Percentiles rank a stretch among this genome's conserved stretches.
Evolutionary conservation across 768 basidiomycete species (phyloP).

Genomic region (Serendipita indica): DNA sequence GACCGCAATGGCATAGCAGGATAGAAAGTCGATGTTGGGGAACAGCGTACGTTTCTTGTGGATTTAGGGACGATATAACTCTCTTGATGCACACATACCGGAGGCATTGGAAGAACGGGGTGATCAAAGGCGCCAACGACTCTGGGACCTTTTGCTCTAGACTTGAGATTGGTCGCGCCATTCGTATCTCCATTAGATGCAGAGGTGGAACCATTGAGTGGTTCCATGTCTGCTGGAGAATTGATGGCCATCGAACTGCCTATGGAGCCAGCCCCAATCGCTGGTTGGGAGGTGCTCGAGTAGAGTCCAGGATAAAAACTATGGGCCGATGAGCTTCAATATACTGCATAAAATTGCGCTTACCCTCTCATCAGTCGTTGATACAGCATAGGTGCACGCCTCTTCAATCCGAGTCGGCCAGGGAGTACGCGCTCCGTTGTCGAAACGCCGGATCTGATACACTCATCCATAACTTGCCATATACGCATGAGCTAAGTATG

Average conservation of each 20-base stretch:
- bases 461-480: conserved; percentile 87
- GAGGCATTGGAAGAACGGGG: conserved; percentile 64
- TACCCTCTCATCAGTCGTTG: conserved; percentile 81
- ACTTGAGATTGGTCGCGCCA: background rate
- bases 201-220: background rate
- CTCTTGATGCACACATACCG: no score
- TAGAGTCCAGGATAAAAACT: conserved; percentile 38
- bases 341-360: conserved; percentile 13
- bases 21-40: conserved; percentile 74
- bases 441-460: conserved; percentile 74
- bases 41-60: conserved; percentile 4
- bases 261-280: conserved; percentile 23
- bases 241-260: conserved; percentile 17
- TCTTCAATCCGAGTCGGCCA: conserved; percentile 62
- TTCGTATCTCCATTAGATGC: background rate
- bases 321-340: conserved; percentile 2
- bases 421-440: conserved; percentile 67
- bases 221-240: conserved; percentile 12
- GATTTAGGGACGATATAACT: no score
- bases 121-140: conserved; percentile 73
- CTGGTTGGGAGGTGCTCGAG: conserved; percentile 21
- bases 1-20: conserved; percentile 87
- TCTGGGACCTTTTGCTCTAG: conserved; percentile 22
- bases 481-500: conserved; percentile 45
- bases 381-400: conserved; percentile 82